These are phyloP conservation scores for Coniella lustricola DNA, from an alignment of 2,329 filamentous ascomycete genomes.

Conservation along the genomic window DNA sequence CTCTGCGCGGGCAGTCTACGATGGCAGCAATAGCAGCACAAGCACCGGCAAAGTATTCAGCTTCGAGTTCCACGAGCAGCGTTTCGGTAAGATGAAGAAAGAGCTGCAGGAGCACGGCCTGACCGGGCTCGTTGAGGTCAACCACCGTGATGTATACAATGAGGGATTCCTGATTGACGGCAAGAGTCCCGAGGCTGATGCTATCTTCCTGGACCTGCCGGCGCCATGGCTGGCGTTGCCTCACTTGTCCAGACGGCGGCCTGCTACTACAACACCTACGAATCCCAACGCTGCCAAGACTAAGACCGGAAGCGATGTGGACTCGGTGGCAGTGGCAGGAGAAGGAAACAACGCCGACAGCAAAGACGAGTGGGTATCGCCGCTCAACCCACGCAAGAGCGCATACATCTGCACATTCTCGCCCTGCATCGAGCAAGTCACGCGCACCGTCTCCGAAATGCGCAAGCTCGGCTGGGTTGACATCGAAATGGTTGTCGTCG, in stretches of 20 bases:
- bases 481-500: conserved; percentile 88
- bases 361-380: conserved; percentile 40
- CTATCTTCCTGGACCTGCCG: conserved; percentile 73
- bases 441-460: conserved; percentile 73
- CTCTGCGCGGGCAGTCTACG: conserved; percentile 67
- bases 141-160: conserved; percentile 72
- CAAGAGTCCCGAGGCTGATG: conserved; percentile 56
- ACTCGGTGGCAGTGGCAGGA: too few species aligned
- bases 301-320: conserved; percentile 17
- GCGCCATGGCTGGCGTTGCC: conserved; percentile 74
- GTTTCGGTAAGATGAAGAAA: conserved; percentile 60
- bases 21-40: conserved; percentile 42
- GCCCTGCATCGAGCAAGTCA: conserved; percentile 94
- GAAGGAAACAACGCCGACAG: conserved; percentile 17
- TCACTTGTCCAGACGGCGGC: conserved; percentile 57
- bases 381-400: conserved; percentile 64
- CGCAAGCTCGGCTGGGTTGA: conserved; percentile 81
- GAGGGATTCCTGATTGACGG: conserved; percentile 62
- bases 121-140: conserved; percentile 59
- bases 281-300: conserved; percentile 10
- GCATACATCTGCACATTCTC: conserved; percentile 89
- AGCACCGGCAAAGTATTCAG: conserved; percentile 67
- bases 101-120: conserved; percentile 66
- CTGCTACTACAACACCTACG: conserved; percentile 16
- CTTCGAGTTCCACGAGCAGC: conserved; percentile 72